Percentiles rank a stretch among this genome's conserved stretches.
Conservation (phyloP, 495 filamentous ascomycete genomes). For the Stereocaulon alpinum region DNA sequence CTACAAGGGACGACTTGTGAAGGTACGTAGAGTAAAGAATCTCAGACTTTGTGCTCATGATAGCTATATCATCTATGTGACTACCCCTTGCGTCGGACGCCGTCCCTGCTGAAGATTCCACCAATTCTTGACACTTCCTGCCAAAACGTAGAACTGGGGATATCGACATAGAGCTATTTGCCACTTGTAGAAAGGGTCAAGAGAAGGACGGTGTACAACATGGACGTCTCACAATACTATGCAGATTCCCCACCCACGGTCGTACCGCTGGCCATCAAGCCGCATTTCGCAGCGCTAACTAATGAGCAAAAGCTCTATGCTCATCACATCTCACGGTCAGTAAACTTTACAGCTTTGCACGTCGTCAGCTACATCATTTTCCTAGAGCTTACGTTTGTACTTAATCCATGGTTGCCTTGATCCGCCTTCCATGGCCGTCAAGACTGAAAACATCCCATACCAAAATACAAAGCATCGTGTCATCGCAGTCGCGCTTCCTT, state of each 20-base stretch:
- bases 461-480: too few species aligned
- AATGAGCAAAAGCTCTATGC: constrained; percentile 77
- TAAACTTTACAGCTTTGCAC: neutral
- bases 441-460: too few species aligned
- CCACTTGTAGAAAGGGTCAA: neutral
- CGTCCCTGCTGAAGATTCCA: too few species aligned
- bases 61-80: neutral
- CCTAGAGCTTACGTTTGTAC: too few species aligned
- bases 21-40: too few species aligned
- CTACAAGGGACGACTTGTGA: neutral
- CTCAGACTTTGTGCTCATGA: too few species aligned
- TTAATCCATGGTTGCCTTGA: too few species aligned
- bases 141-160: too few species aligned
- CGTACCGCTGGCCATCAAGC: constrained; percentile 74
- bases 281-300: constrained; percentile 75
- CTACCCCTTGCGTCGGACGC: neutral
- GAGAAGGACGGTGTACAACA: neutral
- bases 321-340: constrained; percentile 79
- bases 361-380: too few species aligned
- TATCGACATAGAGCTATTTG: neutral
- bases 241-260: constrained; percentile 84
- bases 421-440: too few species aligned
- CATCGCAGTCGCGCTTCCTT: too few species aligned
- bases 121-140: too few species aligned
- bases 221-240: constrained; percentile 50